phyloP scores from a whole-genome alignment of 306 rosid genomes.

The Prunus mira region DNA sequence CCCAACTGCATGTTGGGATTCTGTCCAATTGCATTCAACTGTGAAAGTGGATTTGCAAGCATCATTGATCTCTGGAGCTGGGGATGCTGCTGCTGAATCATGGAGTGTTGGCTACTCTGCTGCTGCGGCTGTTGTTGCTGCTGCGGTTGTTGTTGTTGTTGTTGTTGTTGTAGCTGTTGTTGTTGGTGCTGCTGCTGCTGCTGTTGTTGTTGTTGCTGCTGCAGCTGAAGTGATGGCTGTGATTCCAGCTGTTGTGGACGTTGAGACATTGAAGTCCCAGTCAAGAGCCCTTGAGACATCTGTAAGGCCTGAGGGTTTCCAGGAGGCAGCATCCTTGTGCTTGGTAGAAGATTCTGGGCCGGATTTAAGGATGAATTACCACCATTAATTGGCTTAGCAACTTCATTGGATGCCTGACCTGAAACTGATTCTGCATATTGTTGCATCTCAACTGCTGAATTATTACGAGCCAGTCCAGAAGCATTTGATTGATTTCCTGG shows the following conservation, averaged over 20 bases:
- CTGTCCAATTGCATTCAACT: conserved; percentile 64
- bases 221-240: conserved; percentile 52
- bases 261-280: conserved; percentile 64
- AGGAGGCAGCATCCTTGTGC: conserved; percentile 84
- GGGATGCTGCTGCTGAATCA: conserved; percentile 70
- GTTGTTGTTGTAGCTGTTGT: conserved; percentile 23
- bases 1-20: conserved; percentile 67
- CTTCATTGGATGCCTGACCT: conserved; percentile 63
- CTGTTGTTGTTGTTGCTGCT: conserved; percentile 19
- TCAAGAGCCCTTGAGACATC: conserved; percentile 81
- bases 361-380: conserved; percentile 54
- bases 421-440: conserved; percentile 64
- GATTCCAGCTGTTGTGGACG: conserved; percentile 75
- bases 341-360: conserved; percentile 60
- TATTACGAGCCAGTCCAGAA: conserved; percentile 40
- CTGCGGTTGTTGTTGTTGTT: conserved; percentile 23
- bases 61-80: conserved; percentile 79
- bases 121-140: conserved; percentile 40
- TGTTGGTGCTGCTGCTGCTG: neutral
- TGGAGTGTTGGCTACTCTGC: conserved; percentile 65
- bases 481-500: conserved; percentile 52
- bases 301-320: conserved; percentile 84
- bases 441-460: conserved; percentile 61
- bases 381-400: conserved; percentile 44
- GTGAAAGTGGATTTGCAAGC: conserved; percentile 72